Evolutionary conservation across 169 alveolate genomes (phyloP), one percentile per base, ranked within the genome.

Genomic region (Plasmodium chabaudi): DNA sequence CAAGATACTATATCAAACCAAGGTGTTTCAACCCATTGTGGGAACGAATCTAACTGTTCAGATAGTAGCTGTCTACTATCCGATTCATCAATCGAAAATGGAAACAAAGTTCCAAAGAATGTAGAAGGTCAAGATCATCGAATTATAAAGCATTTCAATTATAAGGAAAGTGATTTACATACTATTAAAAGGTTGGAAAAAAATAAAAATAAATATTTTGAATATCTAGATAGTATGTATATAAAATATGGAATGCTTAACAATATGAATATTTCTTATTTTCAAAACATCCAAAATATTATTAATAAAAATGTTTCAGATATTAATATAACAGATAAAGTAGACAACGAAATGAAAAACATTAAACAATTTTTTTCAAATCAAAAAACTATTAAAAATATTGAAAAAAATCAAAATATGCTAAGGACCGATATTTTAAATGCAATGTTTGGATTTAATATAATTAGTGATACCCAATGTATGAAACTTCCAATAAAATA

Each of bases 371-470:
- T 79, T 44, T 59, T 67, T 12, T 60, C 67, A 25, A 56, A 79
- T 53, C 53, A 79, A 67, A 63, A 64, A 17, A 79, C 39, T 27
- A 21, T 13, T 5, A 49, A 34, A 15, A 39, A 25, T n/a, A 67
- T 79, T 34, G 84, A 65, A 56, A 23, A 4, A 65, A 25, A 59
- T 19, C 89, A 79, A 61, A 55, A 57, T n/a, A 55, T 51, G 60
- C 17, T 79, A 15, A 17, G 89, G 15, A 23, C 72, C 0, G 89
- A 79, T 67, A 51, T 79, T 42, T 27, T 67, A 51, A 79, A 79
- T 27, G 19, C 89, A 2, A 65, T 79, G 89, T 79, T 79, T 55
- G 89, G 89, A 1, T 79, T 79, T 68, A 57, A 79, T 25, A 67
- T 79, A 39, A 79, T 79, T 10, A 79, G 46, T 79, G 82, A 79